Base-by-base conservation (phyloP, 495 filamentous ascomycete genomes). In the Amphirosellinia nigrospora region DNA sequence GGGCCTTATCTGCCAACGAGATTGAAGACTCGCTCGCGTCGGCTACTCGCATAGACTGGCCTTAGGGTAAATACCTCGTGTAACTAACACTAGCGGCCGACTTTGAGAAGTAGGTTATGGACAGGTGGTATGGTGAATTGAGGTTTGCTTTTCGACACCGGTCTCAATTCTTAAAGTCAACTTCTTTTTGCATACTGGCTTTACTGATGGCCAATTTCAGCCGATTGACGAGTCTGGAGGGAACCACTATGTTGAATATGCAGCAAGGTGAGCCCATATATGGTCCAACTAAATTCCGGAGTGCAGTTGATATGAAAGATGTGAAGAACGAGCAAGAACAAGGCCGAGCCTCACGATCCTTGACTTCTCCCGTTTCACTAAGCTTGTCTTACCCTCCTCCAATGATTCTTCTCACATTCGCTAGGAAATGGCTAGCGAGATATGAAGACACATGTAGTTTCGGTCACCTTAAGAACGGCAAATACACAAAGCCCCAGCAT, bases 351-450 rank as follows among this genome's bases (percentile, higher is more conserved):
- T 68, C 36, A 67, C 32, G 28, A 68, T 61, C 19, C 43, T 38
- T 39, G 63, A n/a, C 19, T 39, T 32, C 13, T 16, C 48, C 63
- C 63, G 63, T 39, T 60, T 39, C 55, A 68, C 52, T 67, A 56
- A 67, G 52, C 28, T 68, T 68, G 66, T 68, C 66, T 60, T 50
- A 68, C 66, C 55, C 66, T 60, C 53, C 66, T 32, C 43, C 30
- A 43, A 38, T 6, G 55, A 48, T 45, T 48, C 30, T 43, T 16
- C 46, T 55, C 38, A 41, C 38, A 26, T 46, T 50, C 41, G 38
- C 52, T 43, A 50, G 56, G 55, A 36, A 39, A 55, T 56, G 39
- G 55, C 45, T 59, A 32, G 66, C 66, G 66, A 59, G 66, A 50
- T 68, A 48, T 68, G 50, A 68, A 50, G 43, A 34, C n/a, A 60